These are phyloP conservation scores for Ceratocystis huliohia DNA, from an alignment of 2,329 filamentous ascomycete species.

Conservation along the genomic window DNA sequence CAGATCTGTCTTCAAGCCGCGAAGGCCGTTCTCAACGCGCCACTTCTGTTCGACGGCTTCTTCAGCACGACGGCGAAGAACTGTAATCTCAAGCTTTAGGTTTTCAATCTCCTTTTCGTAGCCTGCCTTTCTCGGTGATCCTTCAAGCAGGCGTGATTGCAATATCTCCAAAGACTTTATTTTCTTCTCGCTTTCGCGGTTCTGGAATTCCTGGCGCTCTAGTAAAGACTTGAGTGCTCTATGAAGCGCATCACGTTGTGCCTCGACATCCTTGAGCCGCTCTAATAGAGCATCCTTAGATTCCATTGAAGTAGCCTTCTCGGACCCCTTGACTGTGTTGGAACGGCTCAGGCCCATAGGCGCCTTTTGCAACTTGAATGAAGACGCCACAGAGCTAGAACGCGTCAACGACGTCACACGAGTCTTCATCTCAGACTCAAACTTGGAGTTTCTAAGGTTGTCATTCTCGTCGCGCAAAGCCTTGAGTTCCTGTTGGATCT, in stretches of 20 bases:
- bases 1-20: slow-evolving; percentile 87
- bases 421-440: slow-evolving; percentile 20
- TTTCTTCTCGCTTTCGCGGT: slow-evolving; percentile 69
- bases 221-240: slow-evolving; percentile 73
- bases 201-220: slow-evolving; percentile 73
- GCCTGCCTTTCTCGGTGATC: slow-evolving; percentile 58
- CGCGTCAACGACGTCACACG: slow-evolving; percentile 21
- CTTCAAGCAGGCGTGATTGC: slow-evolving; percentile 56
- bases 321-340: slow-evolving; percentile 39
- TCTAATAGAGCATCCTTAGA: slow-evolving; percentile 61
- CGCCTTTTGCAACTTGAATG: slow-evolving; percentile 26
- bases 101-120: slow-evolving; percentile 74
- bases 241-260: slow-evolving; percentile 86
- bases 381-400: slow-evolving; percentile 28
- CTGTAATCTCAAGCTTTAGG: slow-evolving; percentile 71
- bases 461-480: slow-evolving; percentile 55
- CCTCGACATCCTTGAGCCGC: slow-evolving; percentile 79
- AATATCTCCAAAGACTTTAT: slow-evolving; percentile 66
- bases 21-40: slow-evolving; percentile 82
- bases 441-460: slow-evolving; percentile 37
- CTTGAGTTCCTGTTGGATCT: slow-evolving; percentile 77
- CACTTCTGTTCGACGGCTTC: slow-evolving; percentile 93
- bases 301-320: slow-evolving; percentile 30
- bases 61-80: slow-evolving; percentile 74
- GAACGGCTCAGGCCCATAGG: slow-evolving; percentile 41